Conservation (phyloP, 805 yeast species). For the Candida hispaniensis region DNA sequence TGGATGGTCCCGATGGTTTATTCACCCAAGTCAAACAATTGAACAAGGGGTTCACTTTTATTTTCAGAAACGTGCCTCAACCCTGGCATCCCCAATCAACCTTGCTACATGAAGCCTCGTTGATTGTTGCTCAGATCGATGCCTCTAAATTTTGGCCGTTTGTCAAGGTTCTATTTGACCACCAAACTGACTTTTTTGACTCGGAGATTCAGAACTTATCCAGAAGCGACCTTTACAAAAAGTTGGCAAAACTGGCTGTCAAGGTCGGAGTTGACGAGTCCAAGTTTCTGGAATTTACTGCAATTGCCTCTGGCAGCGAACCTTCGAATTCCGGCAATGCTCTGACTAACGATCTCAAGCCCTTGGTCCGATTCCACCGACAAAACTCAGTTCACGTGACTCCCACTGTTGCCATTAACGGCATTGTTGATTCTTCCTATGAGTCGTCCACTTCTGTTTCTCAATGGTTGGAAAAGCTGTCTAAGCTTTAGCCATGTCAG, state of each 20-base stretch:
- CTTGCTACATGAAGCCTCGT: slow-evolving; percentile 55
- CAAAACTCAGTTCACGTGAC: slow-evolving; percentile 77
- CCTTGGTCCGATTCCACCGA: slow-evolving; percentile 60
- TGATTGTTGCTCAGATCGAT: slow-evolving; percentile 50
- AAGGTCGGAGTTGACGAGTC: slow-evolving; percentile 32
- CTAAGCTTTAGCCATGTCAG: no score
- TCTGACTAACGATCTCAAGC: slow-evolving; percentile 54
- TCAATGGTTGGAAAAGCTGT: slow-evolving; percentile 31
- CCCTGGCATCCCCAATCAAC: slow-evolving; percentile 83
- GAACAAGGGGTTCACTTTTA: slow-evolving; percentile 47
- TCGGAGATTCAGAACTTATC: slow-evolving; percentile 43
- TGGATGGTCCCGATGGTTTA: slow-evolving; percentile 39
- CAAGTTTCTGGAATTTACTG: slow-evolving; percentile 29
- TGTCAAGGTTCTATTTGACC: slow-evolving; percentile 44
- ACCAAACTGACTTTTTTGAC: slow-evolving; percentile 50
- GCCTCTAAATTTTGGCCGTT: slow-evolving; percentile 49
- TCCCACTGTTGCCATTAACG: slow-evolving; percentile 67
- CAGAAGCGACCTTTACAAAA: slow-evolving; percentile 45
- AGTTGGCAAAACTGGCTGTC: slow-evolving; percentile 40
- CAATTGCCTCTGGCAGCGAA: slow-evolving; percentile 27
- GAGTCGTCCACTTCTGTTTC: slow-evolving; percentile 51
- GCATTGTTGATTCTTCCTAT: slow-evolving; percentile 45
- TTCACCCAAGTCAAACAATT: slow-evolving; percentile 39
- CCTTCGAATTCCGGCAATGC: slow-evolving; percentile 48
- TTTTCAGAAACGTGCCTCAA: slow-evolving; percentile 66